These are phyloP conservation scores for Alternaria tenuissima DNA, from an alignment of 2,329 filamentous ascomycete species.

Conservation along the genomic window DNA sequence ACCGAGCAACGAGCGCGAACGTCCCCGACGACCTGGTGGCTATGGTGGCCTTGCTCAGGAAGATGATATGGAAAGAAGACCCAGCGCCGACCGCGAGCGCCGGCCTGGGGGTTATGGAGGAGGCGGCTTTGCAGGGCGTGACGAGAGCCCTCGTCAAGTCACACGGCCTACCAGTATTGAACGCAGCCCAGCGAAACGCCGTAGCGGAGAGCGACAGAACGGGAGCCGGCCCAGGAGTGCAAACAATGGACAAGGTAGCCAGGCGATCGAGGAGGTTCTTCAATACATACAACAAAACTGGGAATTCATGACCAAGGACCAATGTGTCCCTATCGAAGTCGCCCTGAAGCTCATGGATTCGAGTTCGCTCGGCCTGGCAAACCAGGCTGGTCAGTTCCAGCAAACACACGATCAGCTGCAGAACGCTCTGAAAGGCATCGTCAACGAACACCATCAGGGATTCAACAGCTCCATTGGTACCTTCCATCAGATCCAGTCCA, in stretches of 20 bases:
- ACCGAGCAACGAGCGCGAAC: constrained; percentile 28
- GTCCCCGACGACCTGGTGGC: constrained; percentile 33
- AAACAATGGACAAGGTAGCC: constrained; percentile 51
- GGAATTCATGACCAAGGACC: constrained; percentile 87
- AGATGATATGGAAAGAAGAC: constrained; percentile 32
- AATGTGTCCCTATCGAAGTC: constrained; percentile 91
- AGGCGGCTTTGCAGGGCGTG: constrained; percentile 32
- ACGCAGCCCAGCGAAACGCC: constrained; percentile 51
- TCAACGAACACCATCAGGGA: constrained; percentile 96
- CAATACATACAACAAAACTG: constrained; percentile 87
- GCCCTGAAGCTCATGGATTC: constrained; percentile 94
- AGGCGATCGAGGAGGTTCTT: constrained; percentile 67
- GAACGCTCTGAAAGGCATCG: constrained; percentile 88
- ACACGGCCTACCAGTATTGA: constrained; percentile 53
- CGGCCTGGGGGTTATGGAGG: constrained; percentile 50
- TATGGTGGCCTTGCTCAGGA: constrained; percentile 42
- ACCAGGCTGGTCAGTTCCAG: constrained; percentile 86
- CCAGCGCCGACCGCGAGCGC: constrained; percentile 33
- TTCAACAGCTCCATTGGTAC: constrained; percentile 99
- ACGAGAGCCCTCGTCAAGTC: constrained; percentile 40
- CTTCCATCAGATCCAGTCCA: constrained; percentile 97
- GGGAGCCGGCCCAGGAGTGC: constrained; percentile 38
- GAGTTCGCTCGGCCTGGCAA: constrained; percentile 90
- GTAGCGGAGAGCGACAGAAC: constrained; percentile 49
- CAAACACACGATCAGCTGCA: constrained; percentile 88